Conservation (phyloP, 192 early-diverging fungal species). For the Coemansia sp. region DNA sequence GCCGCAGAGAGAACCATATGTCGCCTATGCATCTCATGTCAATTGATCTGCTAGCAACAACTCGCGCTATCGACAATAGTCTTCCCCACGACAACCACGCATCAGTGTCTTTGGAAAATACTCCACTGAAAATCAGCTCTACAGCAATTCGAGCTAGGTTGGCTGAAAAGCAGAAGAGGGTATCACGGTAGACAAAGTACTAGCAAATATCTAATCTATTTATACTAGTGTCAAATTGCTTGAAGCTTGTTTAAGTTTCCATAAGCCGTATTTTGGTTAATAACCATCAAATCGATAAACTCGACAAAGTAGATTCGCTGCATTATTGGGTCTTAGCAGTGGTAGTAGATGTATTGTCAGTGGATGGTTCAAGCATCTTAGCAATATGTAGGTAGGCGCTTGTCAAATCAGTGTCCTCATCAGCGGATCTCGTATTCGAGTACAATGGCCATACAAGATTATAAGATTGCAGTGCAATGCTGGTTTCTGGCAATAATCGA, state of each 20-base stretch:
- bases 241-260: background rate
- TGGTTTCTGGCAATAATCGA: background rate
- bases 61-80: slow-evolving; percentile 19
- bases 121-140: slow-evolving; percentile 74
- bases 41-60: slow-evolving; percentile 67
- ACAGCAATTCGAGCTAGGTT: slow-evolving; percentile 64
- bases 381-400: background rate
- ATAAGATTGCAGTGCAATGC: slow-evolving; percentile 4
- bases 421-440: background rate
- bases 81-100: slow-evolving; percentile 17
- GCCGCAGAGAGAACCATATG: slow-evolving; percentile 60
- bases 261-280: background rate
- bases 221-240: background rate
- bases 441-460: slow-evolving; percentile 14
- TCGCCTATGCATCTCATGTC: slow-evolving; percentile 62
- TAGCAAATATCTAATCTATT: background rate
- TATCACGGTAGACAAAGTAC: background rate
- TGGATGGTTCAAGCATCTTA: background rate
- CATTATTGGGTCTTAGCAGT: background rate
- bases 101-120: slow-evolving; percentile 39
- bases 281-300: background rate
- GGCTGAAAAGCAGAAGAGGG: slow-evolving; percentile 27
- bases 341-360: background rate
- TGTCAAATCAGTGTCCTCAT: background rate
- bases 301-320: background rate